Percentiles rank a stretch among this genome's conserved stretches.
phyloP scores from a whole-genome alignment of 345 rosid species.

The Salix viminalis region DNA sequence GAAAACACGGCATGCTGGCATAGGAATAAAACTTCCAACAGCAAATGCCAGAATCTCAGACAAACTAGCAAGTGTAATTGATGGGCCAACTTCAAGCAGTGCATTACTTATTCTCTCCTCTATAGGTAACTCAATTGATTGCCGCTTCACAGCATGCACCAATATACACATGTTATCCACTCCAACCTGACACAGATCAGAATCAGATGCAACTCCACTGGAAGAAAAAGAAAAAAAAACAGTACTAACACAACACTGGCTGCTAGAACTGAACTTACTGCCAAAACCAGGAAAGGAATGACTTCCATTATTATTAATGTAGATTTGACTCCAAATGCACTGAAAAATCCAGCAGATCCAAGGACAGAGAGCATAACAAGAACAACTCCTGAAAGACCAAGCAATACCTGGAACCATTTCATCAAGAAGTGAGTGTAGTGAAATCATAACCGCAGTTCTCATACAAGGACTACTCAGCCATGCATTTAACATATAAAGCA shows the following conservation, averaged over 20 bases:
- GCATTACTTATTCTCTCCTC: conserved; percentile 80
- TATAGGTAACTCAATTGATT: conserved; percentile 61
- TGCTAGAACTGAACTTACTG: conserved; percentile 55
- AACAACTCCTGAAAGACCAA: conserved; percentile 92
- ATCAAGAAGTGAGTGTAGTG: conserved; percentile 10
- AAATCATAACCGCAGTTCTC: neutral
- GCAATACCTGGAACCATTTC: conserved; percentile 57
- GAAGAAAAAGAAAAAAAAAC: neutral
- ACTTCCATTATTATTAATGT: conserved; percentile 98
- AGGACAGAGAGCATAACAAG: conserved; percentile 95
- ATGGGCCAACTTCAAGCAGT: conserved; percentile 95
- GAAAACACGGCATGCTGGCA: conserved; percentile 97
- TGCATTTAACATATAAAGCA: neutral
- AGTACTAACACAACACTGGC: neutral
- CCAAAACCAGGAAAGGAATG: conserved; percentile 92
- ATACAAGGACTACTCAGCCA: no score
- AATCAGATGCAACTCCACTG: neutral
- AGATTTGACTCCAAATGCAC: conserved; percentile 86
- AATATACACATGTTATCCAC: conserved; percentile 97
- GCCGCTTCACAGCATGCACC: conserved; percentile 91
- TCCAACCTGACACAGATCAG: conserved; percentile 56
- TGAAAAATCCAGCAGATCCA: conserved; percentile 93
- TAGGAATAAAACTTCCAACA: conserved; percentile 87
- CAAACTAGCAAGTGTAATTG: conserved; percentile 95
- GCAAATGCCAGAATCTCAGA: conserved; percentile 92